Conservation (phyloP, 75 land plant species). For the Picea sitchensis region DNA sequence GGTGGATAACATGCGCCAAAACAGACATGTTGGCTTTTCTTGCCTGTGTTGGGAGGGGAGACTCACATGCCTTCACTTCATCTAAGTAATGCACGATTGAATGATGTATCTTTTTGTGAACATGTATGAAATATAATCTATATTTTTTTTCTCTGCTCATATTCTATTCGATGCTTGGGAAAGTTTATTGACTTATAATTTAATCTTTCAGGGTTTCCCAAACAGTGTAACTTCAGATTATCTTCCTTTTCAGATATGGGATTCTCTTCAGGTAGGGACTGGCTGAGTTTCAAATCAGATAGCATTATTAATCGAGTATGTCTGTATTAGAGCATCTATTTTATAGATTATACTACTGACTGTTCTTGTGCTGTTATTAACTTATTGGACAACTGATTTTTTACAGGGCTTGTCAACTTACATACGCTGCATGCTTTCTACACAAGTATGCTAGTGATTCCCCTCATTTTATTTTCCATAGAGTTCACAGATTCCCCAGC, state of each 20-base stretch:
- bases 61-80: too few species aligned
- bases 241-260: constrained; percentile 92
- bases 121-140: neutral
- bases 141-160: neutral
- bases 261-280: constrained; percentile 75
- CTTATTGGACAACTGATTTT: constrained; percentile 9
- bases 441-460: constrained; percentile 55
- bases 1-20: too few species aligned
- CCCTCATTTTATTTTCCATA: neutral
- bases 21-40: too few species aligned
- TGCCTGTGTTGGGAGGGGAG: too few species aligned
- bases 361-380: neutral
- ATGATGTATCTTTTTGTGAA: too few species aligned
- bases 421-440: constrained; percentile 93
- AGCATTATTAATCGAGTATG: neutral
- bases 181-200: constrained; percentile 8
- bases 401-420: constrained; percentile 92
- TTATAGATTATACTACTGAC: constrained; percentile 1
- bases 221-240: constrained; percentile 95
- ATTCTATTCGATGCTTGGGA: neutral
- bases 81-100: too few species aligned
- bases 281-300: neutral
- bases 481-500: neutral
- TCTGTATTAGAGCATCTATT: constrained; percentile 3
- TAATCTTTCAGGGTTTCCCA: constrained; percentile 82